These are phyloP conservation scores for Penicillium rolfsii DNA, from an alignment of 2,329 filamentous ascomycete genomes.

Conservation along the genomic window DNA sequence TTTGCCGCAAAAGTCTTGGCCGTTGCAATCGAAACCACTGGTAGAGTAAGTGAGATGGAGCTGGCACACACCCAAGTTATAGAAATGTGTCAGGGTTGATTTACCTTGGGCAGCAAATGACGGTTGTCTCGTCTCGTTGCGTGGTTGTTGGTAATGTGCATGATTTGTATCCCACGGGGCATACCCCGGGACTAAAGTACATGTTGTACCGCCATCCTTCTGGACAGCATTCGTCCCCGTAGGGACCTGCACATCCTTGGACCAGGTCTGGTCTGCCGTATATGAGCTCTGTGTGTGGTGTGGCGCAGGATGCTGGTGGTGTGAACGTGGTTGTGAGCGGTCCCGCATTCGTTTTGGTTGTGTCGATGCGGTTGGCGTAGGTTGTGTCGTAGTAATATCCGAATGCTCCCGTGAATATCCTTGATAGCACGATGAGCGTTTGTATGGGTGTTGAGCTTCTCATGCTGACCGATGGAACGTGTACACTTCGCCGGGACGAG, in stretches of 20 bases:
- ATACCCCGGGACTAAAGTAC: conserved; percentile 23
- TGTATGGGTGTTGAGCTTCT: not conserved
- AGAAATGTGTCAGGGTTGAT: not conserved
- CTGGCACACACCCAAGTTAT: too few species aligned
- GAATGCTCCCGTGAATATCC: not conserved
- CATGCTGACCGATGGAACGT: not conserved
- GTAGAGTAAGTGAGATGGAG: not conserved
- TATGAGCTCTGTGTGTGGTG: not conserved
- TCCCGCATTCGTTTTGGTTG: conserved; percentile 8
- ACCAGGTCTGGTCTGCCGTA: conserved; percentile 7
- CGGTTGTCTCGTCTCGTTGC: conserved; percentile 20
- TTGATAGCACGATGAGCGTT: not conserved
- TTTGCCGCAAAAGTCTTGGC: conserved; percentile 14
- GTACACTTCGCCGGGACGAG: not conserved
- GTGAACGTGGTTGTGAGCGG: conserved; percentile 18
- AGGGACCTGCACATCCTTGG: conserved; percentile 14
- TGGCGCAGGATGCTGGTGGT: conserved; percentile 16
- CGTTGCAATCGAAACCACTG: conserved; percentile 13
- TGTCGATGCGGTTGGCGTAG: conserved; percentile 12
- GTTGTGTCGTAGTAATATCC: conserved; percentile 4
- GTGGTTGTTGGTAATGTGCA: conserved; percentile 18
- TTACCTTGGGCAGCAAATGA: conserved; percentile 21
- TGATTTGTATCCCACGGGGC: conserved; percentile 17
- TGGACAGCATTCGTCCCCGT: conserved; percentile 18
- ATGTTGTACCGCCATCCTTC: conserved; percentile 11